phyloP scores from a whole-genome alignment of 192 early-diverging fungal genomes.

The Phycomyces nitens region DNA sequence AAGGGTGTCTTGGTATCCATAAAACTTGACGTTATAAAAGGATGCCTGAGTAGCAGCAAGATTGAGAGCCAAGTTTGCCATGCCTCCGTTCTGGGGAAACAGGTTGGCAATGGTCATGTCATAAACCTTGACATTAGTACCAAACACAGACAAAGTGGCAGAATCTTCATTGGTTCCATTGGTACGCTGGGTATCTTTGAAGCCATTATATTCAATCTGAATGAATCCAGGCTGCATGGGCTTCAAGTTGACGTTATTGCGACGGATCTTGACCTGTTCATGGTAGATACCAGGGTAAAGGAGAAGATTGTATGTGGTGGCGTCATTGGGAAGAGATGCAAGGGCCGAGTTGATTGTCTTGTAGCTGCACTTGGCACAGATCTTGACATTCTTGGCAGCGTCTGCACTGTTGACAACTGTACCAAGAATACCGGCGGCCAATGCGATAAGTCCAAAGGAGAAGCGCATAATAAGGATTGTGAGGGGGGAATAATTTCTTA shows the following conservation, averaged over 20 bases:
- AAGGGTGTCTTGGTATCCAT: constrained; percentile 29
- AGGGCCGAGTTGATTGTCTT: not conserved
- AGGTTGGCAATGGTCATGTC: constrained; percentile 17
- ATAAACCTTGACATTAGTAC: constrained; percentile 15
- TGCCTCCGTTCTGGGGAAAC: constrained; percentile 12
- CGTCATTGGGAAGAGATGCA: constrained; percentile 11
- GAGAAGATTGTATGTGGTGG: constrained; percentile 6
- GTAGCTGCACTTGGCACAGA: constrained; percentile 10
- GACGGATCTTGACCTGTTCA: constrained; percentile 12
- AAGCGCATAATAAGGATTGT: too few relatives aligned
- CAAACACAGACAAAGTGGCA: constrained; percentile 1
- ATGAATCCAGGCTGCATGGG: constrained; percentile 5
- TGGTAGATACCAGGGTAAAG: constrained; percentile 9
- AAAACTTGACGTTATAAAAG: constrained; percentile 19
- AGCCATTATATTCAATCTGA: constrained; percentile 7
- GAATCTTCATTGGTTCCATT: constrained; percentile 15
- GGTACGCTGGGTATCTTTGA: constrained; percentile 7
- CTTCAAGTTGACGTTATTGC: constrained; percentile 9
- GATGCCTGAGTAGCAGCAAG: constrained; percentile 11
- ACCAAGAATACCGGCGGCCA: too few relatives aligned
- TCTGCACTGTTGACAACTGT: too few relatives aligned
- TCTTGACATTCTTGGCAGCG: constrained; percentile 4
- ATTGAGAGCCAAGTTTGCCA: constrained; percentile 16
- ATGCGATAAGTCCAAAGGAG: too few relatives aligned
- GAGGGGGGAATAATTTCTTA: too few relatives aligned